phyloP scores from a whole-genome alignment of 805 yeast genomes.

The Wickerhamomyces alni region DNA sequence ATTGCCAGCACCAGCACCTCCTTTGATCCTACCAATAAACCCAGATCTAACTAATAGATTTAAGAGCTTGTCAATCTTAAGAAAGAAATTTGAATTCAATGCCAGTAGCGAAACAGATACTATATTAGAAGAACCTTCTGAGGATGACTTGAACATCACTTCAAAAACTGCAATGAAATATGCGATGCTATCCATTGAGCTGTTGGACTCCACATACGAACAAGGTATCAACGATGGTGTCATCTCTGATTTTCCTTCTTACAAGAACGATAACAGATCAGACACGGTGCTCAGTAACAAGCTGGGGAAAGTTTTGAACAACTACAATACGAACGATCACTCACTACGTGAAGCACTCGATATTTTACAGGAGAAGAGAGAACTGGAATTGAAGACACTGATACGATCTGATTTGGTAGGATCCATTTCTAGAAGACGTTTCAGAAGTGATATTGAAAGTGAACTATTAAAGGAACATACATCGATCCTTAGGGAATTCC shows the following conservation, averaged over 20 bases:
- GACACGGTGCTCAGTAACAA: constrained; percentile 32
- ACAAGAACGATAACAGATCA: constrained; percentile 6
- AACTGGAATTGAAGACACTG: constrained; percentile 13
- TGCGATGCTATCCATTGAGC: constrained; percentile 39
- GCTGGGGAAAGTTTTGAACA: constrained; percentile 28
- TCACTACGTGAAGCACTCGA: constrained; percentile 29
- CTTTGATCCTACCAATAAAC: constrained; percentile 32
- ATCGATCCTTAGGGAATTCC: constrained; percentile 38
- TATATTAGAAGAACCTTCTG: constrained; percentile 6
- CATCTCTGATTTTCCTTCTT: constrained; percentile 9
- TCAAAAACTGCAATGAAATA: constrained; percentile 36
- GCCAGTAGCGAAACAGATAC: background rate
- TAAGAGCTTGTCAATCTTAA: constrained; percentile 30
- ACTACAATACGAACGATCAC: constrained; percentile 26
- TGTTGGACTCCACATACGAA: constrained; percentile 23
- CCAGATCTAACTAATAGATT: constrained; percentile 29
- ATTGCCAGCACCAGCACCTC: constrained; percentile 34
- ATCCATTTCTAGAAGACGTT: constrained; percentile 50
- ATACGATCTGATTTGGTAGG: constrained; percentile 41
- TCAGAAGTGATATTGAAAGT: constrained; percentile 54
- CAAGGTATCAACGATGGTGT: constrained; percentile 1
- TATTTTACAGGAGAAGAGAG: constrained; percentile 28
- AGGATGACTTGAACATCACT: constrained; percentile 7
- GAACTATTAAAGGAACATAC: constrained; percentile 54
- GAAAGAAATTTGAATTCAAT: constrained; percentile 13